A percentile compares a stretch with the other conserved stretches of the same genome.
phyloP scores from a whole-genome alignment of 805 yeast species.

The Candida maesae region DNA sequence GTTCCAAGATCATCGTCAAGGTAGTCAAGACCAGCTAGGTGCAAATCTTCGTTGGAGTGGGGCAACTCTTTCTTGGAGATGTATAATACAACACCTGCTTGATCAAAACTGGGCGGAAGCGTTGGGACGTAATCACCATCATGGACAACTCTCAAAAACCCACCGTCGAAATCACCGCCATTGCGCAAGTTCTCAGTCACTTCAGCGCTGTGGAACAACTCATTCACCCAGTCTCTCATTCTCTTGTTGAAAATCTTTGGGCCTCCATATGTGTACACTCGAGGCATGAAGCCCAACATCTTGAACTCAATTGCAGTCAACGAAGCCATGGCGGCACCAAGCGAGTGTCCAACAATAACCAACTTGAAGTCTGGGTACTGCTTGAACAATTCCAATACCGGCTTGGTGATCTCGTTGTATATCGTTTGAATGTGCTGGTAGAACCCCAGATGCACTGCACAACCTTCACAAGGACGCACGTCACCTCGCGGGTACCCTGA shows the following conservation, averaged over 20 bases:
- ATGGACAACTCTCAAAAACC: constrained; percentile 55
- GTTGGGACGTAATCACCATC: constrained; percentile 54
- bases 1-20: not conserved
- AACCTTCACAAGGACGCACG: constrained; percentile 39
- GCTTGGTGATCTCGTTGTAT: constrained; percentile 25
- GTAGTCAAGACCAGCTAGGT: constrained; percentile 11
- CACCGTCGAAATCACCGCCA: constrained; percentile 24
- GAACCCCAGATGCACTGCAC: constrained; percentile 67
- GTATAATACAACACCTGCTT: constrained; percentile 32
- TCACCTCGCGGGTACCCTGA: not conserved
- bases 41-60: constrained; percentile 24
- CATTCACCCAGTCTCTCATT: constrained; percentile 52
- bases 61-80: constrained; percentile 37
- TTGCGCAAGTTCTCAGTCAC: constrained; percentile 23
- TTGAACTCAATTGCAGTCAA: constrained; percentile 62
- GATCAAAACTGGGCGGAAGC: constrained; percentile 47
- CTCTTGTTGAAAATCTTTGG: constrained; percentile 61
- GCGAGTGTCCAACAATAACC: constrained; percentile 66
- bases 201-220: constrained; percentile 37
- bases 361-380: constrained; percentile 46
- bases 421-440: constrained; percentile 43
- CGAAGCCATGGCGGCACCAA: constrained; percentile 70
- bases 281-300: constrained; percentile 49
- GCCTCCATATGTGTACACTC: constrained; percentile 56
- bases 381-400: constrained; percentile 33